Evolutionary conservation across 2,329 filamentous ascomycete genomes (phyloP), one percentile per base, ranked within the genome.

Genomic region (Hypoxylon sp.): DNA sequence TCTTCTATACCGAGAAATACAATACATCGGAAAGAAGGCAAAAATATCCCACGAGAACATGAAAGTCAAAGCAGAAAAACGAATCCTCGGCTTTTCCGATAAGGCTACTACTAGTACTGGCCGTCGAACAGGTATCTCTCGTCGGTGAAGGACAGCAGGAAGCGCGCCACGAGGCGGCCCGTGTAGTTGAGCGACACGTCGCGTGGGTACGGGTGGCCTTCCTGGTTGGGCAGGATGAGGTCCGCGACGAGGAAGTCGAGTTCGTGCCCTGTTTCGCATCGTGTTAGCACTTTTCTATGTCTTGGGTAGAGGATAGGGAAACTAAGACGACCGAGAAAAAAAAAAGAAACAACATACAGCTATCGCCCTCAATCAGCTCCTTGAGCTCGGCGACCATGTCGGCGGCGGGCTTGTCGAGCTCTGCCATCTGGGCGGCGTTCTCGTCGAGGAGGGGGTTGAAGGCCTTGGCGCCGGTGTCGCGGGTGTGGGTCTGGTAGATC

Each of bases 391-490:
- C 61, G 10, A 83, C 79, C 73, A 85, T 74, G 53, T 80, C 79
- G 17, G 72, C 69, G 0, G 79, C 78, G 1, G 78, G 72, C 27
- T 63, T 67, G 60, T 84, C 82, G 47, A 84, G 70, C 56, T 83
- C 80, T 3, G 69, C 76, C 31, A 76, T 71, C 55, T 77, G 55
- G 3, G 46, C 18, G 4, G 38, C 74, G 35, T 69, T 69, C 41
- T 74, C 70, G 63, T 84, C 81, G 6, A 80, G 62, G n/a, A 86
- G 69, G 15, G 83, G 83, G 64, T 85, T 86, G 67, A 84, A 86
- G 45, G 82, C 75, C 69, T 75, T 80, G 6, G 76, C 69, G 38
- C 77, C 77, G 3, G 75, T 74, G 60, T 84, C 81, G 62, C 75
- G 75, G 51, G 75, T 77, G 67, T 84, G 81, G 17, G 83, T 85